phyloP scores from a whole-genome alignment of 106 monocot species.

The Allium fistulosum region DNA sequence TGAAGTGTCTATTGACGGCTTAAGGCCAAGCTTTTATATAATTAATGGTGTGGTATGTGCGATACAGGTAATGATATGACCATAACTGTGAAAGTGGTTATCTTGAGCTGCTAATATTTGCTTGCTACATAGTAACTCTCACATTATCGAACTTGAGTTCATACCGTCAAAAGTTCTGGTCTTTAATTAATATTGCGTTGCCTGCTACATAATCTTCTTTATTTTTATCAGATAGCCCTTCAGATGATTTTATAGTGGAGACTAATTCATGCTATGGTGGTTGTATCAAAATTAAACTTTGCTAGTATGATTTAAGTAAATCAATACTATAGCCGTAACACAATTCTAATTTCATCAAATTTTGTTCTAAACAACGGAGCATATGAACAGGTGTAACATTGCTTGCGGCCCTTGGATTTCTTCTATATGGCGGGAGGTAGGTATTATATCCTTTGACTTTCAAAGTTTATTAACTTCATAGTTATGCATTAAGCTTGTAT shows the following conservation, averaged over 20 bases:
- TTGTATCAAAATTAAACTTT: constrained; percentile 30
- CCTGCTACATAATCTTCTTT: too few species aligned
- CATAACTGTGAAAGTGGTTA: neutral
- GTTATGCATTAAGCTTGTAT: neutral
- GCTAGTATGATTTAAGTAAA: constrained; percentile 11
- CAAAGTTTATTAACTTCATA: neutral
- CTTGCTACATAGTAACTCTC: too few species aligned
- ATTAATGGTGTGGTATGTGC: constrained; percentile 65
- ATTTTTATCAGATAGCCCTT: constrained; percentile 14
- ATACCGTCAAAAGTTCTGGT: too few species aligned
- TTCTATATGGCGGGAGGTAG: constrained; percentile 34
- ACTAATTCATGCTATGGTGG: constrained; percentile 10
- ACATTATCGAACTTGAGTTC: too few species aligned
- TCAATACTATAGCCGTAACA: too few species aligned
- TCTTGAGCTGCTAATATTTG: neutral
- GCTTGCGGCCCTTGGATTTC: constrained; percentile 31
- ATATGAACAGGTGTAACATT: constrained; percentile 23
- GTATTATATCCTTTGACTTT: neutral
- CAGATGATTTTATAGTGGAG: constrained; percentile 32
- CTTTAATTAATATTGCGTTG: too few species aligned
- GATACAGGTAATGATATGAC: constrained; percentile 46
- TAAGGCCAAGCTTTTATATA: constrained; percentile 59
- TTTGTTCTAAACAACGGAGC: neutral
- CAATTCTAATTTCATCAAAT: neutral
- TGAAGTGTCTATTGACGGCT: constrained; percentile 66